Conservation (phyloP, 2,329 filamentous ascomycete species). For the Penicillium sp. region DNA sequence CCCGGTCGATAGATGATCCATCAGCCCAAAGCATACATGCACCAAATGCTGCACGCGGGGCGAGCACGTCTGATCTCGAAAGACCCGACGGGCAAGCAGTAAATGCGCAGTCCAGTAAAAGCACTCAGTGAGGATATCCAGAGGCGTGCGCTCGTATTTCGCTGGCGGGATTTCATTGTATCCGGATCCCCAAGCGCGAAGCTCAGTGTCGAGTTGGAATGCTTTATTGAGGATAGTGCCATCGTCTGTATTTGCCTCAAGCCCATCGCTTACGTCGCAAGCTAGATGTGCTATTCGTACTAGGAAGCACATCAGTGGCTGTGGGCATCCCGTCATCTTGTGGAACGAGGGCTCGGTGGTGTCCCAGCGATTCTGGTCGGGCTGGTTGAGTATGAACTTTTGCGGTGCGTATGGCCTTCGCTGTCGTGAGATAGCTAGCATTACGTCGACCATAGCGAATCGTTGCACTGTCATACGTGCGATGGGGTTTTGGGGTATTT, state of each 20-base stretch:
- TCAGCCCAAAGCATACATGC: conserved; percentile 21
- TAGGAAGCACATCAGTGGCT: conserved; percentile 24
- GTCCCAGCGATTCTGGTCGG: conserved; percentile 18
- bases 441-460: conserved; percentile 25
- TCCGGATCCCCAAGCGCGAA: conserved; percentile 17
- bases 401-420: conserved; percentile 18
- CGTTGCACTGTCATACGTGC: conserved; percentile 20
- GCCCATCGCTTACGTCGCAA: conserved; percentile 16
- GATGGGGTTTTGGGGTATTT: conserved; percentile 14
- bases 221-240: conserved; percentile 11
- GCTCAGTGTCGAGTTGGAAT: conserved; percentile 19
- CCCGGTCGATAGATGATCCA: conserved; percentile 22
- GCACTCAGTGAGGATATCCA: conserved; percentile 26
- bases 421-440: conserved; percentile 25
- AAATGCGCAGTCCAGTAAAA: conserved; percentile 26
- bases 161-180: conserved; percentile 3
- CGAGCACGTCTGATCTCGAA: conserved; percentile 19
- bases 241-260: background rate
- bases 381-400: conserved; percentile 18
- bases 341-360: conserved; percentile 23
- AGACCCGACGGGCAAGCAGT: conserved; percentile 22
- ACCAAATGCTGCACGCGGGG: conserved; percentile 21
- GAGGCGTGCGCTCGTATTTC: conserved; percentile 4
- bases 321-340: conserved; percentile 26
- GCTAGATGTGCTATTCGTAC: conserved; percentile 21